Percentiles rank a stretch among this genome's conserved stretches.
Conservation (phyloP, 805 yeast species). For the Candida chilensis region DNA sequence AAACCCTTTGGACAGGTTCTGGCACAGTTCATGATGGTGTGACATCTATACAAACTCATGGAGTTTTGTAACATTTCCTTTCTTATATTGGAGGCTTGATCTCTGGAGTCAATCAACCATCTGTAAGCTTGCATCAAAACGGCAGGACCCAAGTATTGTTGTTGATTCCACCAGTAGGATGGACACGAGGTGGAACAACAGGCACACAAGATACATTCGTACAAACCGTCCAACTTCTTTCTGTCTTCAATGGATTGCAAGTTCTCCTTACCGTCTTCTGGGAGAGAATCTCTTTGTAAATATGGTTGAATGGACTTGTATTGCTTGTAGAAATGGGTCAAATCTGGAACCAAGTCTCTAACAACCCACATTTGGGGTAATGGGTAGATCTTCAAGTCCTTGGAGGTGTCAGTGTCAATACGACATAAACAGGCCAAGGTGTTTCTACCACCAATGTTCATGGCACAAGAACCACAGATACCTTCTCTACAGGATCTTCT, state of each 20-base stretch:
- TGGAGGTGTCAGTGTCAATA: constrained; percentile 70
- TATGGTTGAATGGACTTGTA: constrained; percentile 97
- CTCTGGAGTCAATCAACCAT: constrained; percentile 97
- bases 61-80: constrained; percentile 89
- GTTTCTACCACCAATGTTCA: constrained; percentile 97
- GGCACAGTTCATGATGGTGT: constrained; percentile 98
- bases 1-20: constrained; percentile 97
- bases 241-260: constrained; percentile 88
- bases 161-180: constrained; percentile 99
- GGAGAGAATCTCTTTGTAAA: constrained; percentile 72
- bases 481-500: constrained; percentile 99
- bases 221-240: constrained; percentile 91
- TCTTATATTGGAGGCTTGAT: constrained; percentile 76
- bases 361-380: constrained; percentile 98
- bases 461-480: constrained; percentile 98
- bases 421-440: constrained; percentile 95
- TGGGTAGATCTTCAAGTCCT: constrained; percentile 85
- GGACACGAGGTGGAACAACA: constrained; percentile 99
- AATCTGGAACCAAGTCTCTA: constrained; percentile 94
- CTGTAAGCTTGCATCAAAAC: constrained; percentile 98
- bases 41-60: constrained; percentile 97
- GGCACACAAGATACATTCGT: constrained; percentile 97
- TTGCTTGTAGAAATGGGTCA: constrained; percentile 96
- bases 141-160: constrained; percentile 97
- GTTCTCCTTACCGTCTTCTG: constrained; percentile 89